phyloP scores from a whole-genome alignment of 495 filamentous ascomycete species.

The Neurospora sp. region DNA sequence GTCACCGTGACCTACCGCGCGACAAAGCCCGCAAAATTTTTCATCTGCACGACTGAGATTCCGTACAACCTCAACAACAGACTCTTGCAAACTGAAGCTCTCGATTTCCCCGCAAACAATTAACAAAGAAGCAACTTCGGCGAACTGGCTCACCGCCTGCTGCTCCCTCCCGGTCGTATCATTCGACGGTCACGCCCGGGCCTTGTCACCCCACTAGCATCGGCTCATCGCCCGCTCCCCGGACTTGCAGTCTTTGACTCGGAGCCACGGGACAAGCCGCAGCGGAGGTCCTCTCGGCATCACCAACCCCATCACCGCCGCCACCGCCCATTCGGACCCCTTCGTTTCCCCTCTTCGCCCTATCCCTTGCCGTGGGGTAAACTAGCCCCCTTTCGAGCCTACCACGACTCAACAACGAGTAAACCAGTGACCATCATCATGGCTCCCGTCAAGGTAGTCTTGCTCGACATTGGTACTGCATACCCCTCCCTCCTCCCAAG shows the following conservation, averaged over 20 bases:
- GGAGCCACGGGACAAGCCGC: neutral
- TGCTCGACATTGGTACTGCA: slow-evolving; percentile 42
- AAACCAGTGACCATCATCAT: slow-evolving; percentile 9
- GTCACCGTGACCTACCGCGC: neutral
- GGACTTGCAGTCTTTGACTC: neutral
- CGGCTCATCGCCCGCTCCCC: neutral
- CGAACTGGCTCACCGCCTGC: neutral
- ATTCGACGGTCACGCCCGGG: neutral
- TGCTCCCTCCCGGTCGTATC: neutral
- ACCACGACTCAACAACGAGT: neutral
- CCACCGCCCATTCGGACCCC: neutral
- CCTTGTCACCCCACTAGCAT: neutral
- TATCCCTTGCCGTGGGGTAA: neutral
- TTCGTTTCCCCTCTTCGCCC: neutral
- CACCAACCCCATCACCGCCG: neutral
- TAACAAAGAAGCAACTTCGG: neutral
- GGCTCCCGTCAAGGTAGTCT: slow-evolving; percentile 29
- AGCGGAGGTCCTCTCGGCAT: neutral
- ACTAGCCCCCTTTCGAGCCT: neutral
- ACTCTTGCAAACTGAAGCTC: neutral
- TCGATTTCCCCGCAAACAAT: neutral
- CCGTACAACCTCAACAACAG: neutral
- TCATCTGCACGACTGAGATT: neutral
- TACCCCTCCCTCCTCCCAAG: neutral
- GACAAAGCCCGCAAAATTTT: neutral